Percentiles rank a stretch among this genome's conserved stretches.
Conservation (phyloP, 1,284 basidiomycete genomes). For the Chalciporus sp. region DNA sequence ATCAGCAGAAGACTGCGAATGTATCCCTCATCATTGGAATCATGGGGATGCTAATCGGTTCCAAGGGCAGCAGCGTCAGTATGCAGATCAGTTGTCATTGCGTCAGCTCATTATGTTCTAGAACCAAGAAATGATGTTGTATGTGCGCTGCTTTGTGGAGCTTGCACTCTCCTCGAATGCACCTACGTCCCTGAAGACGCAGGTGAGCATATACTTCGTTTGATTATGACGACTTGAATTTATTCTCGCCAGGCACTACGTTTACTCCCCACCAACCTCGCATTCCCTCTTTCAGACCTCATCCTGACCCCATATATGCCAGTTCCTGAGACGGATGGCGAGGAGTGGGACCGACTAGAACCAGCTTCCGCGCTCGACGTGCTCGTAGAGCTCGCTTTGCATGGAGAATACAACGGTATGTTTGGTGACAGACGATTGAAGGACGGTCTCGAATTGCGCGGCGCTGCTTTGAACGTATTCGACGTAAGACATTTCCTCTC, state of each 20-base stretch:
- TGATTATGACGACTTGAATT: constrained; percentile 11
- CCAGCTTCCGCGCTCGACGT: constrained; percentile 75
- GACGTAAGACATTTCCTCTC: constrained; percentile 49
- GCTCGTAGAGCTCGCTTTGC: constrained; percentile 70
- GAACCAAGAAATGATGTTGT: constrained; percentile 64
- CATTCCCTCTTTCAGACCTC: constrained; percentile 63
- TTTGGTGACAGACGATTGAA: constrained; percentile 56
- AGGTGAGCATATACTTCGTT: constrained; percentile 46
- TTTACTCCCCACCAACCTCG: constrained; percentile 63
- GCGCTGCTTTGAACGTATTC: constrained; percentile 67
- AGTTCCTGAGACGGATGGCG: constrained; percentile 82
- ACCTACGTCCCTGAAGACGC: constrained; percentile 84
- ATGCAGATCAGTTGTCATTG: neutral
- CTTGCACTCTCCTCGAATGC: constrained; percentile 91
- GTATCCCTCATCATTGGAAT: constrained; percentile 79
- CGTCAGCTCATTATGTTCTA: constrained; percentile 27
- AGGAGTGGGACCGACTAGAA: constrained; percentile 84
- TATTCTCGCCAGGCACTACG: constrained; percentile 55
- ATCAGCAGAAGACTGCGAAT: constrained; percentile 84
- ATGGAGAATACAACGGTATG: constrained; percentile 77
- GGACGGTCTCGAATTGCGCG: constrained; percentile 66
- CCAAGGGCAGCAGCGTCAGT: constrained; percentile 68
- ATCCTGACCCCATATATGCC: constrained; percentile 77
- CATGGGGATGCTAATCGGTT: constrained; percentile 73
- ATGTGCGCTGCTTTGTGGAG: constrained; percentile 86